Percentiles rank a stretch among this genome's conserved stretches.
Conservation (phyloP, 1,139 yeast species). For the Sugiyamaella novakii region DNA sequence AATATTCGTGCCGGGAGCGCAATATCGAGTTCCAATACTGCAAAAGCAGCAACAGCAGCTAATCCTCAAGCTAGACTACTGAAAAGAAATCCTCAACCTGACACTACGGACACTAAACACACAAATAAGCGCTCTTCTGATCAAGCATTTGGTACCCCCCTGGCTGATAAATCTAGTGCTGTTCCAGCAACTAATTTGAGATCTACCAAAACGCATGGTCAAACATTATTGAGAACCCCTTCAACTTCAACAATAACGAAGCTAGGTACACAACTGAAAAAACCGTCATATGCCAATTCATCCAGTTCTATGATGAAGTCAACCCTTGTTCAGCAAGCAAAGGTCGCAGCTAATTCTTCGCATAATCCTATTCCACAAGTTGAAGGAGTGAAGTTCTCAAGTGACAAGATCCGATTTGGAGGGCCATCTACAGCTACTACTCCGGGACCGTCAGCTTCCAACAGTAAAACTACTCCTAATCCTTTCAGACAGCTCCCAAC, state of each 20-base stretch:
- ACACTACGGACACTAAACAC: not conserved
- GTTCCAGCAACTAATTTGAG: conserved; percentile 4
- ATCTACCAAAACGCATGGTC: conserved; percentile 6
- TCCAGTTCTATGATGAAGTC: conserved; percentile 39
- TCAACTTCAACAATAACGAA: conserved; percentile 12
- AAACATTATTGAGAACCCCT: conserved; percentile 7
- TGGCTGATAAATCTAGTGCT: conserved; percentile 11
- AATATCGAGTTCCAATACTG: not conserved
- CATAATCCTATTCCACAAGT: conserved; percentile 34
- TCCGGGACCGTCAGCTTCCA: conserved; percentile 18
- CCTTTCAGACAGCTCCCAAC: conserved; percentile 26
- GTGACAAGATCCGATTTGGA: conserved; percentile 41
- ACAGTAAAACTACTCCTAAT: conserved; percentile 20
- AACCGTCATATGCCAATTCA: conserved; percentile 19
- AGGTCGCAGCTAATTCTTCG: conserved; percentile 27
- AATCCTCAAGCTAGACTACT: not conserved
- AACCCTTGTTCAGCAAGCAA: conserved; percentile 42
- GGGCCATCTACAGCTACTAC: conserved; percentile 18
- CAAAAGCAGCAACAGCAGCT: not conserved
- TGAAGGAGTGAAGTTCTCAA: conserved; percentile 43
- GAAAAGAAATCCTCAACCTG: not conserved
- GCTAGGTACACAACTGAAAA: conserved; percentile 19
- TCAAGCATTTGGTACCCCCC: conserved; percentile 24
- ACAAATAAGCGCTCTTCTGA: conserved; percentile 24
- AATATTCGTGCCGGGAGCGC: not conserved